Evolutionary conservation across 352 stramenopile species (phyloP), one percentile per base, ranked within the genome.

Genomic region (Pseudoperonospora humuli): DNA sequence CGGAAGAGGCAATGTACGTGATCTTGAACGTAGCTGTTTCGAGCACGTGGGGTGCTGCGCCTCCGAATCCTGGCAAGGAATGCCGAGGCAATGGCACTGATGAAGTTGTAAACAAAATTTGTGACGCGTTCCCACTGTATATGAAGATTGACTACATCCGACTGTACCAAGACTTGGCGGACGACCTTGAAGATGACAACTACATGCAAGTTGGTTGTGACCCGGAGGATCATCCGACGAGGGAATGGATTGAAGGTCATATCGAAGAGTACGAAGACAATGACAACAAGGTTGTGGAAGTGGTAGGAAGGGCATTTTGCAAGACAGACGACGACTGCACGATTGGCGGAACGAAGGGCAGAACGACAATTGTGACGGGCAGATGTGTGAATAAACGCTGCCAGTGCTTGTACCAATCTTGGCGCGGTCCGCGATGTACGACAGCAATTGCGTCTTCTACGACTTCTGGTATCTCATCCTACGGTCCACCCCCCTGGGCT

Each of bases 11-110:
- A 0, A 87, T 94, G 68, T 96, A 92, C 48, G 45, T 97, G 17
- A 80, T 97, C 26, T 61, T 97, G 28, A 97, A 97, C 70, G 95
- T 95, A 5, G 89, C 90, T 5, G 62, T 98, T 7, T 95, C 84
- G n/a, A 73, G 64, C n/a, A 75, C 84, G 26, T 97, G 93, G 93
- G 87, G 70, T 42, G 44, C 68, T 0, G 71, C 44, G 2, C 77
- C 75, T 6, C 70, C 72, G 0, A 86, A 87, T 32, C 39, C 61
- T 0, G 58, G 70, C 3, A 52, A 61, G 9, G 29, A 50, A 13
- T 90, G 73, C 28, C 77, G 77, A 13, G 73, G 75, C 7, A 65
- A 86, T 17, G 68, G 70, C 10, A 59, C 24, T 0, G 50, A 79
- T 20, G n/a, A 48, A 5, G 35, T 55, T 15, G 57, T 50, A 8